Percentiles rank a stretch among this genome's conserved stretches.
phyloP scores from a whole-genome alignment of 345 rosid species.

The Luvunga scandens region DNA sequence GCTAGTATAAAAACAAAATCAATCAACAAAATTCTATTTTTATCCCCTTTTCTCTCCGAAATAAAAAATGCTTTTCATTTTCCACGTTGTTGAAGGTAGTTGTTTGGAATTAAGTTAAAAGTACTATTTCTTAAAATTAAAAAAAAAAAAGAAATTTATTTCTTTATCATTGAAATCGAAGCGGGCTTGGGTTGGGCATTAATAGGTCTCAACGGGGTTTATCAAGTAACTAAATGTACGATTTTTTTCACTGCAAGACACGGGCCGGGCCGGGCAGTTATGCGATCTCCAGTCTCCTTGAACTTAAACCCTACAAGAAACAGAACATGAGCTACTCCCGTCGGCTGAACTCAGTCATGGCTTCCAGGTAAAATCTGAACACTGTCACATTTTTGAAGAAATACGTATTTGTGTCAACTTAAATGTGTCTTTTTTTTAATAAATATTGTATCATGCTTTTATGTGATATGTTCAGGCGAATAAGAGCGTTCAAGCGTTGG shows the following conservation, averaged over 20 bases:
- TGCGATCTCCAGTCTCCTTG: neutral
- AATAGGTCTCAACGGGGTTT: too few relatives aligned
- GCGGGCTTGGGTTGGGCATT: neutral
- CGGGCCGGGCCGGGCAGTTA: neutral
- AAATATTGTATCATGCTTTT: neutral
- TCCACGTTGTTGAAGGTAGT: too few relatives aligned
- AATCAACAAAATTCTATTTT: too few relatives aligned
- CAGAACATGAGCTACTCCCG: neutral
- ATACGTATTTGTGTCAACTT: neutral
- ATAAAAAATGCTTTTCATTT: too few relatives aligned
- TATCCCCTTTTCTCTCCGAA: too few relatives aligned
- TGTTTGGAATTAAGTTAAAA: too few relatives aligned
- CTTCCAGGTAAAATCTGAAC: neutral
- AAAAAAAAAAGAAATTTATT: too few relatives aligned
- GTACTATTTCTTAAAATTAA: too few relatives aligned
- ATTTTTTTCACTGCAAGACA: too few relatives aligned
- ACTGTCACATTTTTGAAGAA: neutral
- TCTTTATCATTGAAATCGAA: neutral
- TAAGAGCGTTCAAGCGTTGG: conserved; percentile 89
- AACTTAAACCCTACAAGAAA: neutral
- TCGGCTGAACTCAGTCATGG: neutral
- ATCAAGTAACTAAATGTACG: neutral
- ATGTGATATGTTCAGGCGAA: conserved; percentile 36
- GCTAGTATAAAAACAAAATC: too few relatives aligned
- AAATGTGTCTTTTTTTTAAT: neutral